Conservation (phyloP, 805 yeast genomes). For the Zygosaccharomyces bailii region DNA sequence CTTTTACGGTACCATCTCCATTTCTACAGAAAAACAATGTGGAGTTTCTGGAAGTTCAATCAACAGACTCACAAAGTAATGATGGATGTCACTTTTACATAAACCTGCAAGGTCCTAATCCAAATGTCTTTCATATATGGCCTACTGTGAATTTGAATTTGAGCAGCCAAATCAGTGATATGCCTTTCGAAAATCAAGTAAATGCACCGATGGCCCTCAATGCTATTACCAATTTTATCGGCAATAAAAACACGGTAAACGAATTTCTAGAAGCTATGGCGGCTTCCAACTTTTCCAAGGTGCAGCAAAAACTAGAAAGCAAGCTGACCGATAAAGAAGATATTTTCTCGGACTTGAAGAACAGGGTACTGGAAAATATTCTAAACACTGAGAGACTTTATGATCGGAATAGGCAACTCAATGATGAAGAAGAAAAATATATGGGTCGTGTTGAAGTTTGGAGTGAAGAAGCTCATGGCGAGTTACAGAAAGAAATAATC, state of each 20-base stretch:
- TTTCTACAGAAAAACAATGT: constrained; percentile 19
- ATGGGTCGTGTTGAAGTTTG: constrained; percentile 27
- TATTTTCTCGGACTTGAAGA: constrained; percentile 16
- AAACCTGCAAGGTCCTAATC: constrained; percentile 10
- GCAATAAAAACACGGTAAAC: constrained; percentile 31
- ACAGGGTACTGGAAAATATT: constrained; percentile 15
- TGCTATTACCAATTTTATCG: constrained; percentile 23
- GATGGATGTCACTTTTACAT: constrained; percentile 36
- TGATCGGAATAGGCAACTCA: constrained; percentile 19
- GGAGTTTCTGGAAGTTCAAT: constrained; percentile 30
- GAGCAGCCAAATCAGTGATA: neutral
- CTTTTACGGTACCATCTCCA: constrained; percentile 32
- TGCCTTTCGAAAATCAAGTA: constrained; percentile 22
- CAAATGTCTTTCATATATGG: constrained; percentile 8
- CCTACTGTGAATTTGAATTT: constrained; percentile 11
- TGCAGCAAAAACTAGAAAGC: constrained; percentile 15
- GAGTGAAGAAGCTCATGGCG: constrained; percentile 32
- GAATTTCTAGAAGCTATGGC: constrained; percentile 26
- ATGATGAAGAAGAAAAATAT: constrained; percentile 16
- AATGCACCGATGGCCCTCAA: constrained; percentile 25
- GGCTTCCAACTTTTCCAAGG: constrained; percentile 22
- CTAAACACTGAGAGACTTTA: constrained; percentile 19
- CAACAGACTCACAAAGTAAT: neutral
- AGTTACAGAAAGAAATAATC: constrained; percentile 31
- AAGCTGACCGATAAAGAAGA: constrained; percentile 19